A percentile compares a stretch with the other conserved stretches of the same genome.
These are phyloP conservation scores for Globisporangium barbulae DNA, from an alignment of 352 stramenopile species.

Conservation along the genomic window DNA sequence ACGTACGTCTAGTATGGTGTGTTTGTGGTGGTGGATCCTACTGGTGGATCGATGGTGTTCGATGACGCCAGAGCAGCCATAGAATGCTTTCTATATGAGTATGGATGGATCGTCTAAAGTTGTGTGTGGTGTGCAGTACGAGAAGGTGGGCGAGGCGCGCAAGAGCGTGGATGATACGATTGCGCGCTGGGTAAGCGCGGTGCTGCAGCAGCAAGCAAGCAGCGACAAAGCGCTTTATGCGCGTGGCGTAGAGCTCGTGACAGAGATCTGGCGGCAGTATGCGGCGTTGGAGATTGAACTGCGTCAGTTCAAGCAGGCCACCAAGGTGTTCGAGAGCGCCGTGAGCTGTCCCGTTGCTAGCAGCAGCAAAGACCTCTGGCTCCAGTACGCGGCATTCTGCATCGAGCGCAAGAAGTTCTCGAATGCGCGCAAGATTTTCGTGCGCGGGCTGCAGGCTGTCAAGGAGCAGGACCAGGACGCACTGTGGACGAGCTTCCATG, in stretches of 20 bases:
- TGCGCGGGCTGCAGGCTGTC: constrained; percentile 48
- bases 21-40: not conserved
- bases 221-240: constrained; percentile 11
- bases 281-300: constrained; percentile 75
- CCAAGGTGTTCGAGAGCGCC: constrained; percentile 70
- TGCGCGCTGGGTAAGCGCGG: constrained; percentile 31
- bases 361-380: constrained; percentile 36
- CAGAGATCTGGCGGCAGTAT: constrained; percentile 53
- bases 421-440: constrained; percentile 74
- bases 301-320: constrained; percentile 83
- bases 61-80: not conserved
- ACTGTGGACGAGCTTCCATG: constrained; percentile 57
- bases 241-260: constrained; percentile 27
- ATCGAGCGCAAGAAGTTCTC: constrained; percentile 70
- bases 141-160: constrained; percentile 61
- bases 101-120: not conserved
- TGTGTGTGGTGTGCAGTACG: constrained; percentile 37
- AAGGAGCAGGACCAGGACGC: constrained; percentile 32
- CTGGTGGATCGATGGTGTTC: not conserved
- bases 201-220: constrained; percentile 17
- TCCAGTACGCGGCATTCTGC: constrained; percentile 73
- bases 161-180: constrained; percentile 47
- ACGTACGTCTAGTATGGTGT: constrained; percentile 42
- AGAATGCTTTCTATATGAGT: not conserved
- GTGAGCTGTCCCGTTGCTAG: constrained; percentile 47